Evolutionary conservation across 2,329 filamentous ascomycete genomes (phyloP), one percentile per base, ranked within the genome.

Genomic region (Claviceps sp.): DNA sequence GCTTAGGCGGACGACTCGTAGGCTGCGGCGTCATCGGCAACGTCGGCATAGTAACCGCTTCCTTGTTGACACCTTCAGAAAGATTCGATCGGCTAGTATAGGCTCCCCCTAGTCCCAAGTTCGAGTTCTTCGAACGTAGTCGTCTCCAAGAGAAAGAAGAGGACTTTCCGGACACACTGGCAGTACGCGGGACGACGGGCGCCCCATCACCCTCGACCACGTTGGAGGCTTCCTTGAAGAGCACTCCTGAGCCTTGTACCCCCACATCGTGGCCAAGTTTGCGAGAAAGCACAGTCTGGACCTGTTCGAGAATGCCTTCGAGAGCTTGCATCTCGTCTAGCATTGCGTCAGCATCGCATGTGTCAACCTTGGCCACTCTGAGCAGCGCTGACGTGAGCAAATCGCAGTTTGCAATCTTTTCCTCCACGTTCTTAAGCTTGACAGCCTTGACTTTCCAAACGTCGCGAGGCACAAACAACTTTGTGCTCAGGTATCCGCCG

Each of bases 261-360:
- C 93, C 93, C 11, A 98, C 93, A 58, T 98, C 93, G 61, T 77
- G 88, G n/a, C 93, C 91, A 4, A 98, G 77, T 62, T 89, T 95
- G 64, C 94, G 91, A 5, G 80, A 72, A 43, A 97, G 72, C 3
- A 78, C 75, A 0, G 75, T 70, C 65, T 96, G 90, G 0, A 90
- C 87, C 64, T 91, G 86, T 62, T 97, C 91, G 34, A 98, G 75
- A 34, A 96, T 78, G 40, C 76, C 75, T 66, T 98, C 93, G 4
- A 98, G 74, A 2, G 82, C 77, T 65, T 97, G 89, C 84, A 98
- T 93, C 66, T 98, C 93, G 60, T 95, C 89, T 16, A 95, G 74
- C 19, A 97, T 82, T 0, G 89, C 88, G 63, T 96, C 91, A 0
- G 91, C 90, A 64, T 98, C 91, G 56, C 82, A 85, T 0, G 85